Percentiles rank a stretch among this genome's conserved stretches.
These are phyloP conservation scores for Prunella vulgaris DNA, from an alignment of 257 asterid genomes.

Conservation along the genomic window DNA sequence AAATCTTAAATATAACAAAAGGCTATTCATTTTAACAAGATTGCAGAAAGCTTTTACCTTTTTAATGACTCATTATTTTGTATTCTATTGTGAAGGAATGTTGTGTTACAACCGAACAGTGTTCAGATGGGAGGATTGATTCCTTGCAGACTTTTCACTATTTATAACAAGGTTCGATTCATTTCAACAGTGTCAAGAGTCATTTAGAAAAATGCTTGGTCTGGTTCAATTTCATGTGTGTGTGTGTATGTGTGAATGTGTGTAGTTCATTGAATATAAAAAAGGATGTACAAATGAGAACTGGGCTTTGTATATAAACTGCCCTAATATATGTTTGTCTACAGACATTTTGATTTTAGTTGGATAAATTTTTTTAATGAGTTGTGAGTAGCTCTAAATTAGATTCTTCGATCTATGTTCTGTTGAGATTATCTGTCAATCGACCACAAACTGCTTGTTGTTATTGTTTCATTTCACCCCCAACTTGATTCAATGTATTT, in stretches of 20 bases:
- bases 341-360: no score
- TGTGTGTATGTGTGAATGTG: no score
- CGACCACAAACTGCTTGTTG: no score
- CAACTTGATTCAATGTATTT: neutral
- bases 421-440: neutral
- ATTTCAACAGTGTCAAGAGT: neutral
- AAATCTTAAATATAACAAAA: neutral
- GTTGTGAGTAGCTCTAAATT: neutral
- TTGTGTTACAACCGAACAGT: conserved; percentile 47
- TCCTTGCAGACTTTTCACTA: conserved; percentile 75
- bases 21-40: neutral
- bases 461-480: no score
- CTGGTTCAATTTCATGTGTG: neutral
- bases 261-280: neutral
- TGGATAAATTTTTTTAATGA: no score
- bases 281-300: neutral
- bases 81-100: conserved; percentile 51
- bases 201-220: neutral
- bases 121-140: conserved; percentile 48
- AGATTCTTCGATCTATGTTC: neutral
- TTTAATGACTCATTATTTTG: neutral
- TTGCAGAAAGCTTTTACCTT: neutral
- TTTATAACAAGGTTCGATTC: conserved; percentile 60
- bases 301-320: neutral
- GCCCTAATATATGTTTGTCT: no score